A percentile compares a stretch with the other conserved stretches of the same genome.
Evolutionary conservation across 495 filamentous ascomycete species (phyloP).

Genomic region (Penicillium roqueforti): DNA sequence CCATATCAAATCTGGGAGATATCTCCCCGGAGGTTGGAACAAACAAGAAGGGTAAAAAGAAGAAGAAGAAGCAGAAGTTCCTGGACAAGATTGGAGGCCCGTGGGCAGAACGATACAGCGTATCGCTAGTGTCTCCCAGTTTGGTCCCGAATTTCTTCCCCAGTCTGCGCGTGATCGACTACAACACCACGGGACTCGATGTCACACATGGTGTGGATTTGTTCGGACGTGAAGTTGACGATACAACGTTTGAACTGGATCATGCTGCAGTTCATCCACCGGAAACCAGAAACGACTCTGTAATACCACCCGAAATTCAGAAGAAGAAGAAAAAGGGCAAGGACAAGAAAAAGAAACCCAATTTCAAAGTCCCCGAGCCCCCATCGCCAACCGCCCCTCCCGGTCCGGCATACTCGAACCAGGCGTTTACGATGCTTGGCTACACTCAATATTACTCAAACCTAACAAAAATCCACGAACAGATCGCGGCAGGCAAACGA

Average conservation of each 20-base stretch:
- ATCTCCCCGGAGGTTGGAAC: slow-evolving; percentile 11
- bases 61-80: slow-evolving; percentile 51
- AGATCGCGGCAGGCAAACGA: slow-evolving; percentile 31
- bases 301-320: slow-evolving; percentile 7
- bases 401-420: slow-evolving; percentile 87
- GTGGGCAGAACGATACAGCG: slow-evolving; percentile 79
- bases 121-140: slow-evolving; percentile 75
- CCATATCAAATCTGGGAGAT: slow-evolving; percentile 8
- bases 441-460: slow-evolving; percentile 95
- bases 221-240: neutral
- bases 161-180: slow-evolving; percentile 79
- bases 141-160: slow-evolving; percentile 93
- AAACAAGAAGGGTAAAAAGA: slow-evolving; percentile 41
- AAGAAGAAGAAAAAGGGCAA: slow-evolving; percentile 53
- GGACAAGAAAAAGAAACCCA: slow-evolving; percentile 53
- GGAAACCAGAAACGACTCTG: slow-evolving; percentile 2
- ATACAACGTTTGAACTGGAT: slow-evolving; percentile 12
- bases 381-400: slow-evolving; percentile 72
- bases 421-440: slow-evolving; percentile 67
- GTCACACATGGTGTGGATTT: slow-evolving; percentile 34
- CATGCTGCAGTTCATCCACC: neutral
- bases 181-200: slow-evolving; percentile 80
- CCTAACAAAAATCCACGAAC: slow-evolving; percentile 78
- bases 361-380: slow-evolving; percentile 62
- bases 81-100: slow-evolving; percentile 67